Base-by-base conservation (phyloP, 2,329 filamentous ascomycete genomes). In the Ciborinia camelliae region DNA sequence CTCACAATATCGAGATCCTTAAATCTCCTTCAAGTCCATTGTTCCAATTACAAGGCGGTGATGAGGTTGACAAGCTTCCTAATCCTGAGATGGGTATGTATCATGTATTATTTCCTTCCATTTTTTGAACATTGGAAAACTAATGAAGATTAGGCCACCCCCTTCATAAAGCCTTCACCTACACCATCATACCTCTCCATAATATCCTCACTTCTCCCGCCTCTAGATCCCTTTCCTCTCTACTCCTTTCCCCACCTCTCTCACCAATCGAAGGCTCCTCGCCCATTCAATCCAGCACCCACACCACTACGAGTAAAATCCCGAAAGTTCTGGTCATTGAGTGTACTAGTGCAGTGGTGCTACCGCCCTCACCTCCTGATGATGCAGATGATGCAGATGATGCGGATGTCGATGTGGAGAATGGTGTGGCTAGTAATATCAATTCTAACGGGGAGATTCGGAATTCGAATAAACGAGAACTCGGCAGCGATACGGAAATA, bases 401-500 rank as follows among this genome's bases (percentile, higher is more conserved):
- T 41, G 20, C n/a, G n/a, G n/a, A n/a, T n/a, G n/a, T n/a, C n/a
- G n/a, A 28, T 43, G 45, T 35, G 4, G 37, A n/a, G n/a, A n/a
- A 30, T 2, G 18, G 15, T 28, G 23, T n/a, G 37, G 41, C 2
- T 2, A n/a, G 43, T 35, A 14, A 45, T 26, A 15, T 4, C 41
- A 8, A 45, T 32, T 6, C 18, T 23, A 28, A 14, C 53, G 5
- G 20, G 8, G 41, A 63, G 6, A 20, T 6, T 7, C 12, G 23
- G 15, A 39, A 32, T 35, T n/a, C 5, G 32, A 62, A 55, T 6
- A 65, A 65, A 20, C 58, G 65, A 32, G 50, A 43, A 48, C 68
- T 69, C 64, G 84, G 84, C 1, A 88, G 85, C 15, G 86, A 88
- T 70, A 79, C 90, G 73, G 89, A 92, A 75, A 82, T 92, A 10